phyloP scores from a whole-genome alignment of 2,329 filamentous ascomycete species.

The Clonostachys rosea region DNA sequence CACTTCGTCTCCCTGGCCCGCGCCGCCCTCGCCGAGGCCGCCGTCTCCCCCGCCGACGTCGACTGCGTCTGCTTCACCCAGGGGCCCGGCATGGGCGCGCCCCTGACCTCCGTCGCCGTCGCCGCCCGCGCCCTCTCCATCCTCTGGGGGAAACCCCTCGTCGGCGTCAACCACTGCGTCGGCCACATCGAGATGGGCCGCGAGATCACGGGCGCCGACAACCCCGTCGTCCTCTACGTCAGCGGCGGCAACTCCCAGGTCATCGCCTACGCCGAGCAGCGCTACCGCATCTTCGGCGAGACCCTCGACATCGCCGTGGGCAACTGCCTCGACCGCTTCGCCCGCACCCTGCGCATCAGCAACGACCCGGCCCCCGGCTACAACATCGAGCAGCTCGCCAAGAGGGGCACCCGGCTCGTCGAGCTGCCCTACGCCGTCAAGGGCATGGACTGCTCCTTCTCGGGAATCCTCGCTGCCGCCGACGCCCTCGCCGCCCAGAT shows the following conservation, averaged over 20 bases:
- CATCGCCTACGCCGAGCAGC: slow-evolving; percentile 89
- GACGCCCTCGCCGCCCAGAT: slow-evolving; percentile 75
- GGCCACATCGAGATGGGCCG: slow-evolving; percentile 99
- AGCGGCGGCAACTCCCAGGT: slow-evolving; percentile 96
- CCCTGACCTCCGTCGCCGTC: slow-evolving; percentile 80
- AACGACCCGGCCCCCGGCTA: slow-evolving; percentile 97
- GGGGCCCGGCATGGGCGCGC: slow-evolving; percentile 95
- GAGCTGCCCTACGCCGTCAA: slow-evolving; percentile 96
- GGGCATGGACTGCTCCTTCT: slow-evolving; percentile 97
- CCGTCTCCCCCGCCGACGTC: slow-evolving; percentile 58
- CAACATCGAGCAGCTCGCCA: slow-evolving; percentile 93
- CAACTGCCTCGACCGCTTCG: slow-evolving; percentile 95
- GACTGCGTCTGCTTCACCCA: slow-evolving; percentile 95
- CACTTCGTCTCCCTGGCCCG: slow-evolving; percentile 82
- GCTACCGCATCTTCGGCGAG: slow-evolving; percentile 97
- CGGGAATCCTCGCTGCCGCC: slow-evolving; percentile 79
- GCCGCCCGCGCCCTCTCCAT: slow-evolving; percentile 77
- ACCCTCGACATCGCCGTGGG: slow-evolving; percentile 96
- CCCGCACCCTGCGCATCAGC: slow-evolving; percentile 81
- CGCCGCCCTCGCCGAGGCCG: slow-evolving; percentile 69
- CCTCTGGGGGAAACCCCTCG: slow-evolving; percentile 82
- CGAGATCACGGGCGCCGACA: slow-evolving; percentile 80
- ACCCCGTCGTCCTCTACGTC: slow-evolving; percentile 95
- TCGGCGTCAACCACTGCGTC: slow-evolving; percentile 97
- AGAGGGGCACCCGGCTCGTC: slow-evolving; percentile 66